phyloP scores from a whole-genome alignment of 192 early-diverging fungal species.

The Chytriomyces hyalinus region DNA sequence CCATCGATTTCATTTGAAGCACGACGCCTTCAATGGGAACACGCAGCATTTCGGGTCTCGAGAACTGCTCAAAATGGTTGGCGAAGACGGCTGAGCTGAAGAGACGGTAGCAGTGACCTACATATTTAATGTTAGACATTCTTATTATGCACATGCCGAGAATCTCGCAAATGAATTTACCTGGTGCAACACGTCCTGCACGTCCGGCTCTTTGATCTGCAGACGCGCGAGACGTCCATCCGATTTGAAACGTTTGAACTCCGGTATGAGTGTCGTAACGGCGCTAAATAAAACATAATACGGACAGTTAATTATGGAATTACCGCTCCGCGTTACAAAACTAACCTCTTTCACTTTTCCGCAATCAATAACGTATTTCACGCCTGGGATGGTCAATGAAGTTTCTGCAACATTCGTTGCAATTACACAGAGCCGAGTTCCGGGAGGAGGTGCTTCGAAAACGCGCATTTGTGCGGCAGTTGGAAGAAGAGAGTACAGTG shows the following conservation, averaged over 20 bases:
- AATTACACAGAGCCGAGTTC: slow-evolving; percentile 88
- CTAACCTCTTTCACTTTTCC: slow-evolving; percentile 87
- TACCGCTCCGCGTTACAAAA: neutral
- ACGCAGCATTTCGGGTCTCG: slow-evolving; percentile 87
- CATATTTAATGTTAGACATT: neutral
- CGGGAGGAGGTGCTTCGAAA: slow-evolving; percentile 86
- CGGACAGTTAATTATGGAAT: too few species aligned
- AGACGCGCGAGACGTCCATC: slow-evolving; percentile 93
- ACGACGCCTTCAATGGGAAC: slow-evolving; percentile 97
- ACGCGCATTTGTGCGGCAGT: slow-evolving; percentile 90
- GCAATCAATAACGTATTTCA: slow-evolving; percentile 93
- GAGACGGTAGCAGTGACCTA: slow-evolving; percentile 91
- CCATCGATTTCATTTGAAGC: slow-evolving; percentile 98
- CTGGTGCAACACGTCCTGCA: slow-evolving; percentile 93
- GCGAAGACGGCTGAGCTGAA: slow-evolving; percentile 93
- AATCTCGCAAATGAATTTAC: neutral
- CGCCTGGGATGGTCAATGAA: slow-evolving; percentile 93
- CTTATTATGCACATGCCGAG: neutral
- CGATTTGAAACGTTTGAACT: slow-evolving; percentile 86
- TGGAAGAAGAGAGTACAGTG: slow-evolving; percentile 95
- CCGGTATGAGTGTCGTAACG: slow-evolving; percentile 83
- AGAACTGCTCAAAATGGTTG: slow-evolving; percentile 84
- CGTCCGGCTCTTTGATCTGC: slow-evolving; percentile 95
- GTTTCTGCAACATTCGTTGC: slow-evolving; percentile 99
- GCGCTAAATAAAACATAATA: slow-evolving; percentile 45